Evolutionary conservation across 805 yeast species (phyloP), one percentile per base, ranked within the genome.

Genomic region (Schwanniomyces polymorphus): DNA sequence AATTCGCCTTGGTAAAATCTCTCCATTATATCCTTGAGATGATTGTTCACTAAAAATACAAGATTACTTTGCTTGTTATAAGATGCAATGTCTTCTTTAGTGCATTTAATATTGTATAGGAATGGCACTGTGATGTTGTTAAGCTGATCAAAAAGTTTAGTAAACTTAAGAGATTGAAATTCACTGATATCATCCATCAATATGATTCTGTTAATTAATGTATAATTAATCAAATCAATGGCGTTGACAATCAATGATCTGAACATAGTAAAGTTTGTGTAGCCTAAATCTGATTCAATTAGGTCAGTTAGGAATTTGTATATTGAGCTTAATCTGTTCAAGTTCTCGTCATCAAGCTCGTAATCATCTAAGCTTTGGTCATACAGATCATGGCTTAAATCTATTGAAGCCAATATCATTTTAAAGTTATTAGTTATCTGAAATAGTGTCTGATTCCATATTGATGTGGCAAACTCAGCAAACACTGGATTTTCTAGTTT

Each of bases 1-100:
- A 77, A 70, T 31, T 72, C 78, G 5, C 83, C 84, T 51, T 77
- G 76, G 59, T 77, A 78, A 52, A 80, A 80, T 42, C 66, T 54
- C 14, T 70, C 77, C 64, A 79, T 67, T 38, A 80, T 80, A 37
- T 69, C 75, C 34, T 65, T 71, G 53, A 80, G 64, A 51, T 73
- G 79, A 49, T 58, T 63, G 45, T 58, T 67, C 43, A 73, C 52
- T 41, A 72, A 55, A 45, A 67, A 64, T 38, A 56, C 52, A n/a
- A 64, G 48, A 45, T 71, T 72, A 42, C 56, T 52, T 35, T 70
- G 46, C 47, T 65, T 64, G 48, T 61, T 60, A 49, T 54, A 57
- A 4, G 67, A 57, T 29, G 55, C 56, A 27, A 64, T 46, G 18
- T 48, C 41, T 6, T 56, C 60, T 10, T 50, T 47, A 9, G 58